Conservation (phyloP, 805 yeast genomes). For the Teunomyces gatunensis region DNA sequence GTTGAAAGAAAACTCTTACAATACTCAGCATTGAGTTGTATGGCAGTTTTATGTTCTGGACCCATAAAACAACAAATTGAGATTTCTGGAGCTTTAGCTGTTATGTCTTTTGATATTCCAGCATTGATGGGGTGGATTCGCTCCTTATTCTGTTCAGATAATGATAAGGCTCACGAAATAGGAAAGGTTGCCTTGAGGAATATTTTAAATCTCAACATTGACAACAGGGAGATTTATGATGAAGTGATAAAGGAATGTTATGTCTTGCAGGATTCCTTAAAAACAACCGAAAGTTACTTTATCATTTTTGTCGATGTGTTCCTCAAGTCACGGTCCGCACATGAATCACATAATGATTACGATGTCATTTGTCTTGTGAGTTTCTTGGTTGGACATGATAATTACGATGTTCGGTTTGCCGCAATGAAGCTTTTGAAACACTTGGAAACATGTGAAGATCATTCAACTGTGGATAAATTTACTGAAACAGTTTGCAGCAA, state of each 20-base stretch:
- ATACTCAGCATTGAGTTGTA: conserved; percentile 70
- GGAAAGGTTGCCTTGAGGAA: conserved; percentile 74
- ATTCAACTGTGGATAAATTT: conserved; percentile 51
- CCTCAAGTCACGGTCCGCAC: conserved; percentile 46
- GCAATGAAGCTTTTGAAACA: conserved; percentile 71
- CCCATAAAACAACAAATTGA: conserved; percentile 52
- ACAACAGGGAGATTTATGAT: conserved; percentile 47
- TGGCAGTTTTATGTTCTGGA: conserved; percentile 82
- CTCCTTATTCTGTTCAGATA: conserved; percentile 58
- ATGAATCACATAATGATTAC: conserved; percentile 42
- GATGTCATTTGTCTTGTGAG: conserved; percentile 73
- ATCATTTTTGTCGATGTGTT: conserved; percentile 66
- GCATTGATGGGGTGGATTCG: conserved; percentile 80
- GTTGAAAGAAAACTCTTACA: conserved; percentile 72
- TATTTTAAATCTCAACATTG: conserved; percentile 59
- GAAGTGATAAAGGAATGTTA: conserved; percentile 76
- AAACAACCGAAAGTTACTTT: conserved; percentile 67
- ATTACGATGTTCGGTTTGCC: conserved; percentile 60
- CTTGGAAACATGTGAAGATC: conserved; percentile 50
- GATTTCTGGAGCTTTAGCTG: conserved; percentile 46
- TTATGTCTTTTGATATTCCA: conserved; percentile 67
- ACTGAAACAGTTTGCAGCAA: conserved; percentile 70
- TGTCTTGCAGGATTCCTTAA: conserved; percentile 46
- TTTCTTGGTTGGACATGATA: conserved; percentile 76
- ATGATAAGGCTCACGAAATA: conserved; percentile 53